phyloP scores from a whole-genome alignment of 1,139 yeast genomes.

The Hemisphaericaspora lyxosophila region DNA sequence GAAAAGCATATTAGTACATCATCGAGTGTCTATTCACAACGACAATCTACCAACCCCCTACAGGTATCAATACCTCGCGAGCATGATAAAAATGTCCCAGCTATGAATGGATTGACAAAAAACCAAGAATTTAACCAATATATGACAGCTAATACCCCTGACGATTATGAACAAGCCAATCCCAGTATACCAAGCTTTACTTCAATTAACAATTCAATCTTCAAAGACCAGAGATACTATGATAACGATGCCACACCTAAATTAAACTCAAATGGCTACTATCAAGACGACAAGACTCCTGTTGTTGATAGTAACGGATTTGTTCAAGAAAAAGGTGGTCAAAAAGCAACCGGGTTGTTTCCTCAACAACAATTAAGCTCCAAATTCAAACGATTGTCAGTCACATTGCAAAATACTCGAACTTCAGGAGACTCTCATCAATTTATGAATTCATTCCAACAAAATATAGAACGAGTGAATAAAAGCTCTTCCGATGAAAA shows the following conservation, averaged over 20 bases:
- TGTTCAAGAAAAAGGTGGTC: constrained; percentile 3
- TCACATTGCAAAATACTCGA: constrained; percentile 36
- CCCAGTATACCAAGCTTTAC: constrained; percentile 27
- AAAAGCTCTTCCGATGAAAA: constrained; percentile 2
- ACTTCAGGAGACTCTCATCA: constrained; percentile 43
- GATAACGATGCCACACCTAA: constrained; percentile 37
- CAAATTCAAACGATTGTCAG: constrained; percentile 42
- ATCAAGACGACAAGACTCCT: constrained; percentile 33
- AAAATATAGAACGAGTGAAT: constrained; percentile 27
- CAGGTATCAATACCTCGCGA: constrained; percentile 12
- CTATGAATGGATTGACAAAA: not conserved
- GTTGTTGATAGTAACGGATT: constrained; percentile 18
- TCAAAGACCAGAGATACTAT: constrained; percentile 13
- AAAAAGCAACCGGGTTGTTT: constrained; percentile 13
- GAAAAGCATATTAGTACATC: constrained; percentile 27
- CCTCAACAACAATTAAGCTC: constrained; percentile 39
- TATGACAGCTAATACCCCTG: constrained; percentile 21
- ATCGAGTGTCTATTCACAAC: constrained; percentile 35
- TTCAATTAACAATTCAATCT: constrained; percentile 34
- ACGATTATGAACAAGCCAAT: not conserved
- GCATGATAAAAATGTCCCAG: constrained; percentile 15
- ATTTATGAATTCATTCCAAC: constrained; percentile 44
- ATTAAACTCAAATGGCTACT: constrained; percentile 15
- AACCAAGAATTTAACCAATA: constrained; percentile 13
- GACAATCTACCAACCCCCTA: not conserved